Base-by-base conservation (phyloP, 495 filamentous ascomycete species). In the Coniosporium apollinis region DNA sequence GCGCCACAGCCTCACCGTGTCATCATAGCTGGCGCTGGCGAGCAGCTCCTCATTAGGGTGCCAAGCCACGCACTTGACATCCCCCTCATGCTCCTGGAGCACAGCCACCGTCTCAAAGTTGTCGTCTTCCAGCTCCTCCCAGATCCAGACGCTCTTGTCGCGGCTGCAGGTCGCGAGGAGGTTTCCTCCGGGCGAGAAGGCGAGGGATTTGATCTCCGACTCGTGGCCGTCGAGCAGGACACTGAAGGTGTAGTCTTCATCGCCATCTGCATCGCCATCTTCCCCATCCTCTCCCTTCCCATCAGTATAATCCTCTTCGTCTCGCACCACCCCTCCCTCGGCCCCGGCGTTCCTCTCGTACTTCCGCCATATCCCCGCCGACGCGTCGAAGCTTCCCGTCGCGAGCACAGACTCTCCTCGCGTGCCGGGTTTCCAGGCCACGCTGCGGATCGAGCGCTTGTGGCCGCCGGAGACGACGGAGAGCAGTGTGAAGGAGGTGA, bases 101-200 rank as follows among this genome's bases (percentile, higher is more conserved):
- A 97, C 87, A 0, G 87, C 87, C 4, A 94, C 71, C 5, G 89
- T 94, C 69, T 97, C 89, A 52, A 81, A 94, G 42, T 94, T 86
- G 49, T 93, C 87, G 19, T 87, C 85, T 5, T 72, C 80, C 3
- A 96, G 66, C 50, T 94, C 86, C 55, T 97, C 89, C 89, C 89
- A 97, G 33, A 97, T 79, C 89, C 89, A 97, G n/a, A 97, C 81
- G 16, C 71, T 77, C 60, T 94, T 94, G 55, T 97, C 89, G 8
- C 89, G 66, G 16, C 71, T 76, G 50, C 85, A 96, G 0, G 86
- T 94, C 4, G 89, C 89, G 3, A 97, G 69, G 37, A 78, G 70
- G 53, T 78, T 74, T 0, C 84, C 83, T 0, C 73, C 76, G 0
- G 83, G 69, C 2, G 72, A 78, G 70, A 82, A 97, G 10, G 78